Base-by-base conservation (phyloP, 2,329 filamentous ascomycete genomes). In the Xylariaceae sp. region DNA sequence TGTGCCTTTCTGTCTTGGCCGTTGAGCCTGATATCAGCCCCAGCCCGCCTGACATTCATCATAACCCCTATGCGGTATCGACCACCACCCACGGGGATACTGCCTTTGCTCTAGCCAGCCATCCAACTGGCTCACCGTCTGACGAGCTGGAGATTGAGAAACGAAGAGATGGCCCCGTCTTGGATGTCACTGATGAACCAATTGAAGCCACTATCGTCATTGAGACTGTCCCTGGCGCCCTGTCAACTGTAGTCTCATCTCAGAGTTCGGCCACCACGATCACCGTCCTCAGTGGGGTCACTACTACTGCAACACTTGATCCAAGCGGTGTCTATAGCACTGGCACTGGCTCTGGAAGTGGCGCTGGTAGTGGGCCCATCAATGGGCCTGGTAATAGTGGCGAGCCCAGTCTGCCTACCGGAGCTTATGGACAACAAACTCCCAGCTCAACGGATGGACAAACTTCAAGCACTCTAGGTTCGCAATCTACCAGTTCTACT, bases 311-410 rank as follows among this genome's bases (percentile, higher is more conserved):
- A 13, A 23, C 48, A 35, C 37, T 60, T 37, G 51, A 18, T 6
- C 59, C 62, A 34, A 59, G 49, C 18, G 64, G 64, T 47, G 45
- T 56, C 47, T 66, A 66, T 55, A 62, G 63, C 37, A 48, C 56
- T 55, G 53, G 58, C 37, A 17, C 50, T 11, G 51, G 51, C 18
- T 42, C 62, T 51, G 59, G 53, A 15, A 55, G 4, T 4, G 23
- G 52, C 9, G 17, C 55, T 11, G 61, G 56, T 9, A 59, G 35
- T 15, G 45, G 51, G 5, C 44, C 60, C 2, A 57, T 51, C 15
- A 58, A 35, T 39, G 44, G 15, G 6, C 51, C 60, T 9, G 47
- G 48, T 3, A 55, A 34, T 17, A 47, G 55, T 34, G 53, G 47
- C n/a, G 42, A 56, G 47, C 50, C 59, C 13, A 35, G 4, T n/a